phyloP scores from a whole-genome alignment of 2,329 filamentous ascomycete species.

The Trichoderma gracile region DNA sequence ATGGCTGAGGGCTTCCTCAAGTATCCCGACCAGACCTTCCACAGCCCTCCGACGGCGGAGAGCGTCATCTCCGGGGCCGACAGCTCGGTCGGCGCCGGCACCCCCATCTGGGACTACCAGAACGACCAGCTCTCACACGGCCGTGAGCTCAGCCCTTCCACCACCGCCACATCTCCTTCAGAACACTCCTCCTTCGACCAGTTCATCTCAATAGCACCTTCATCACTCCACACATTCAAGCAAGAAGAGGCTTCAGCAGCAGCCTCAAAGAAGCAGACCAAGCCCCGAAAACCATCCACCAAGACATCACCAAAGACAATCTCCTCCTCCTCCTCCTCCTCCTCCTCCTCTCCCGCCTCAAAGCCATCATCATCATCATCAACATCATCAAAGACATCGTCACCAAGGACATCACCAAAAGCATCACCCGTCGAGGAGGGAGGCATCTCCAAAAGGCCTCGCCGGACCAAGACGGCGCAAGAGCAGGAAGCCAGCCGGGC shows the following conservation, averaged over 20 bases:
- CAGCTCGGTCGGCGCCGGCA: neutral
- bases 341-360: too few species aligned
- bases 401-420: too few species aligned
- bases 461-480: slow-evolving; percentile 1
- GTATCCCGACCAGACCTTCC: neutral
- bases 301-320: too few species aligned
- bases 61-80: neutral
- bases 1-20: slow-evolving; percentile 10
- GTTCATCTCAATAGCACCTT: neutral
- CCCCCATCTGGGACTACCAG: slow-evolving; percentile 3
- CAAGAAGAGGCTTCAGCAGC: neutral
- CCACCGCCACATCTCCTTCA: neutral
- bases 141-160: slow-evolving; percentile 4
- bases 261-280: neutral
- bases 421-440: neutral
- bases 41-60: neutral
- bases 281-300: neutral
- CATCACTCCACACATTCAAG: neutral
- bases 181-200: slow-evolving; percentile 10
- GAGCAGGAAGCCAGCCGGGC: slow-evolving; percentile 13
- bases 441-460: neutral
- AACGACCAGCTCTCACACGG: neutral
- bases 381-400: too few species aligned
- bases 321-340: too few species aligned
- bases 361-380: too few species aligned